These are phyloP conservation scores for Teunomyces atbi DNA, from an alignment of 805 yeast species.

Conservation along the genomic window DNA sequence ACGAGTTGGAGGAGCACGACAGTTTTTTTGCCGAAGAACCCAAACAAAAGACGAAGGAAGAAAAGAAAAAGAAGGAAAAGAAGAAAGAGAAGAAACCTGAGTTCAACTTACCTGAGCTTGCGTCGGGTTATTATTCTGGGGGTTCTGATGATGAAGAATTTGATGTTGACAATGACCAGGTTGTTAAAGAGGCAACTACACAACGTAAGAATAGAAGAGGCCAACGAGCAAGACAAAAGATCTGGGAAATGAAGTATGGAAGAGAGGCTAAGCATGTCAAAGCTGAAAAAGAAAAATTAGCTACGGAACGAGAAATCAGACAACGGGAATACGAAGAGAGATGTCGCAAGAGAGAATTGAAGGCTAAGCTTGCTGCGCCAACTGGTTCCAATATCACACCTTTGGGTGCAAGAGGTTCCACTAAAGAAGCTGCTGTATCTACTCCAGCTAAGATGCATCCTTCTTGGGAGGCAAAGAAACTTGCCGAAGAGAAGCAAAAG, in stretches of 20 bases:
- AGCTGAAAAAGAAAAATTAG: constrained; percentile 55
- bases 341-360: constrained; percentile 61
- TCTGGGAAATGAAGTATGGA: constrained; percentile 94
- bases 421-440: constrained; percentile 4
- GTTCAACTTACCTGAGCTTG: constrained; percentile 61
- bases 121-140: constrained; percentile 81
- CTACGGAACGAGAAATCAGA: constrained; percentile 55
- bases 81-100: constrained; percentile 26
- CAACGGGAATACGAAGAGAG: constrained; percentile 72
- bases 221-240: constrained; percentile 93
- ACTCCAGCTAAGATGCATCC: constrained; percentile 61
- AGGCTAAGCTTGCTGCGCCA: constrained; percentile 39
- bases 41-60: constrained; percentile 14
- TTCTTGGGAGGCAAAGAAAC: constrained; percentile 93
- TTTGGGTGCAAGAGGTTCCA: constrained; percentile 32
- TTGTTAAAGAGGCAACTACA: constrained; percentile 51
- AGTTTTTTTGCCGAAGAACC: constrained; percentile 34
- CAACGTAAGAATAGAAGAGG: constrained; percentile 89
- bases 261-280: constrained; percentile 76
- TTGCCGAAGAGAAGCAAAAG: constrained; percentile 63
- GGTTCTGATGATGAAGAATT: constrained; percentile 67
- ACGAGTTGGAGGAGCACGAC: constrained; percentile 19
- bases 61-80: constrained; percentile 17
- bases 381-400: constrained; percentile 41
- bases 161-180: constrained; percentile 42